These are phyloP conservation scores for Termitomyces sp. DNA, from an alignment of 768 basidiomycete species.

Conservation along the genomic window DNA sequence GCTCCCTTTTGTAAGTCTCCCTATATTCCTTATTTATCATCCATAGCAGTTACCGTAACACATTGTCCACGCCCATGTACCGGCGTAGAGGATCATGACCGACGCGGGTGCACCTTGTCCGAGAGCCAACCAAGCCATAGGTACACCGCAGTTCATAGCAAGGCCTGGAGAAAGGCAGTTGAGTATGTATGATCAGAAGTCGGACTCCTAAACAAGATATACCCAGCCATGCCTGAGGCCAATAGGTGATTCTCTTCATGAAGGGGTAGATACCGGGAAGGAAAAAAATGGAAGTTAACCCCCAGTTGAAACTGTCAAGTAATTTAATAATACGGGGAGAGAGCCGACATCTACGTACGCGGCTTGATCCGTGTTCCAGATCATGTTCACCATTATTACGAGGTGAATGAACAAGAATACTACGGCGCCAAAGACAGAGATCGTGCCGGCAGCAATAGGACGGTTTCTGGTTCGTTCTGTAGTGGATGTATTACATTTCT, in stretches of 20 bases:
- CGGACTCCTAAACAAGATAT: neutral
- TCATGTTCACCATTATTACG: conserved; percentile 11
- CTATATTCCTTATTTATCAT: neutral
- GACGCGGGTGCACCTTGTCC: conserved; percentile 11
- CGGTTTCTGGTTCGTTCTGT: conserved; percentile 28
- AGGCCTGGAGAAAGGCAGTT: conserved; percentile 12
- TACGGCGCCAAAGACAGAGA: conserved; percentile 25
- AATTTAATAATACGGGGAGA: neutral
- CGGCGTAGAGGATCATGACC: conserved; percentile 11
- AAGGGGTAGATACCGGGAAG: conserved; percentile 28
- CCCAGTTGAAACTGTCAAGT: conserved; percentile 7
- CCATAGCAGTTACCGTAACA: conserved; percentile 13
- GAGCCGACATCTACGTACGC: conserved; percentile 5
- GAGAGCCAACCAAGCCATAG: conserved; percentile 25
- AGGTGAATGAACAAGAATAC: conserved; percentile 19
- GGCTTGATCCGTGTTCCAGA: conserved; percentile 13
- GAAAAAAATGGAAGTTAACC: conserved; percentile 14
- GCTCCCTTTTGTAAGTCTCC: neutral
- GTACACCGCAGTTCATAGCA: conserved; percentile 28
- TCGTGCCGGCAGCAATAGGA: conserved; percentile 25
- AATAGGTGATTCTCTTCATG: conserved; percentile 35
- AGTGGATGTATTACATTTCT: neutral
- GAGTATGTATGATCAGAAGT: neutral
- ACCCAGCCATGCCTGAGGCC: conserved; percentile 40
- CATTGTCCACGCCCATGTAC: conserved; percentile 18